Base-by-base conservation (phyloP, 164 flowering plant genomes). In the Taxillus chinensis region DNA sequence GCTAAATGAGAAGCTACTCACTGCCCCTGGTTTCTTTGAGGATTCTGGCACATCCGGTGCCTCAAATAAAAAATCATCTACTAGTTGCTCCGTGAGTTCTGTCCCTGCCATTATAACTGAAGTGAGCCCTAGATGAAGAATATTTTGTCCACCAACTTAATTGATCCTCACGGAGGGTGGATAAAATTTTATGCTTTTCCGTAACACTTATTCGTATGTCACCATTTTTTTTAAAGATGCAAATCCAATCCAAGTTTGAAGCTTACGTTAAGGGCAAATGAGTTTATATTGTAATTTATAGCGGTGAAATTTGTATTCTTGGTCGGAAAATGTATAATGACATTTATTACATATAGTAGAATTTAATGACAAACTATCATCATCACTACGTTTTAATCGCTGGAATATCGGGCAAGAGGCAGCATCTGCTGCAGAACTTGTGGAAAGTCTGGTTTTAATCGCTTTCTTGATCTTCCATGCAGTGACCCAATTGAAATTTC, bases 11-110 rank as follows among this genome's bases (percentile, higher is more conserved):
- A 68, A 80, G 64, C 64, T 77, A 54, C 78, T 88, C 14, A 75
- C 82, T 11, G 75, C 88, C 55, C 96, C 96, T 0, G 92, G 92
- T 50, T 77, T 77, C 76, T 82, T 81, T 61, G 67, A 73, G 39
- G 80, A 64, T 46, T 66, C 72, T 45, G 17, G 15, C 11, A 58
- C 38, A 13, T 56, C 60, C 3, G 41, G 68, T 5, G 60, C 73
- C 45, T 74, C 76, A 17, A 64, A 64, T 17, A 79, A 76, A 56
- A 66, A 52, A 39, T 59, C 62, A 6, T 50, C 73, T 0, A 4
- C 63, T 0, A 75, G 68, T 62, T 60, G 67, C 41, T 66, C 68
- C 48, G 62, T 77, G 65, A 85, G 78, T 65, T 78, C 82, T 43
- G 76, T 63, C 60, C 78, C 80, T 37, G 56, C 53, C 11, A 67